These are phyloP conservation scores for Nitzschia sp. DNA, from an alignment of 108 stramenopile genomes.

Conservation along the genomic window DNA sequence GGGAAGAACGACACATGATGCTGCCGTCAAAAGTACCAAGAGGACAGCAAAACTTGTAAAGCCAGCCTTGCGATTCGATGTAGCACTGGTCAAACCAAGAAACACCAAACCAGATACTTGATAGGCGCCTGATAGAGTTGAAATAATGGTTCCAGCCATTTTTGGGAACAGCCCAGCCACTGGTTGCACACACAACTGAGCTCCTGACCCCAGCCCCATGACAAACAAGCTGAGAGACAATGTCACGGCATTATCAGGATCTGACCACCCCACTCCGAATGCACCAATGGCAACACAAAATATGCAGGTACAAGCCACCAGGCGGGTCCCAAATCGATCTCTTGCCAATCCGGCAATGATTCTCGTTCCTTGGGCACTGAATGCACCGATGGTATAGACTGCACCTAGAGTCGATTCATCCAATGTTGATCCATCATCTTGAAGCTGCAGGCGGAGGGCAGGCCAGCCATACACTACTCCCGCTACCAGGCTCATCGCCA, in stretches of 20 bases:
- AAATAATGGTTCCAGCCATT: conserved; percentile 16
- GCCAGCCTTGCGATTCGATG: not conserved
- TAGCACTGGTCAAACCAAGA: conserved; percentile 24
- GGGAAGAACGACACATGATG: conserved; percentile 22
- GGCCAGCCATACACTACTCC: conserved; percentile 56
- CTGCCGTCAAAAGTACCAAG: conserved; percentile 20
- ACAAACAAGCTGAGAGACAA: conserved; percentile 32
- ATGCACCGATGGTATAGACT: conserved; percentile 40
- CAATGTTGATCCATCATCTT: conserved; percentile 29
- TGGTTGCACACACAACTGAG: conserved; percentile 47
- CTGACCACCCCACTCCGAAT: conserved; percentile 32
- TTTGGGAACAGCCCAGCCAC: conserved; percentile 44
- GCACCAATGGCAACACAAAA: conserved; percentile 20
- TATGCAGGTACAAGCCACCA: conserved; percentile 10
- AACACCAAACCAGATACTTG: conserved; percentile 40
- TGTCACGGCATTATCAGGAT: conserved; percentile 11
- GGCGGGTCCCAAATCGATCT: conserved; percentile 41
- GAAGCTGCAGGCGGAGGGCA: conserved; percentile 33
- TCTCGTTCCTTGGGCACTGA: conserved; percentile 38
- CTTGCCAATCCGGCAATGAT: conserved; percentile 44
- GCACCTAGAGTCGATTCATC: conserved; percentile 33
- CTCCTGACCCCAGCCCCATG: conserved; percentile 43
- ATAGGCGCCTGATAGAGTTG: conserved; percentile 44
- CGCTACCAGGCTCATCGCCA: conserved; percentile 16
- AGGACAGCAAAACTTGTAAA: conserved; percentile 22